Evolutionary conservation across 192 early-diverging fungal species (phyloP).

Genomic region (Phycomyces nitens): DNA sequence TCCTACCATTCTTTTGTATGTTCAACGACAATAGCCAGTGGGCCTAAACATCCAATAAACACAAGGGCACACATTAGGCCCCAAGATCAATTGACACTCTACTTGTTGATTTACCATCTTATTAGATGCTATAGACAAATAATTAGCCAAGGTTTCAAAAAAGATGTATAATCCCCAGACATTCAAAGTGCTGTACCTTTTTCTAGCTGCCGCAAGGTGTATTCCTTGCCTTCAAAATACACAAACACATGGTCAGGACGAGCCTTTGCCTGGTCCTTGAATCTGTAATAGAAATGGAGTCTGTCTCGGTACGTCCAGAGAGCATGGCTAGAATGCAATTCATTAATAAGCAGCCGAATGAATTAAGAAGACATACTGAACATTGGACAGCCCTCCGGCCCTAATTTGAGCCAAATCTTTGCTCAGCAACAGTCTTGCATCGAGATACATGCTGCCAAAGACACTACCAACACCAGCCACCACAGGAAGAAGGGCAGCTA

Average conservation of each 20-base stretch:
- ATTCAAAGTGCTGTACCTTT: slow-evolving; percentile 31
- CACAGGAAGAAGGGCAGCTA: slow-evolving; percentile 16
- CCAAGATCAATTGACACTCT: background rate
- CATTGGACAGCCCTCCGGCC: slow-evolving; percentile 26
- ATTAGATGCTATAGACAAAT: slow-evolving; percentile 18
- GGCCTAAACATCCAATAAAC: slow-evolving; percentile 12
- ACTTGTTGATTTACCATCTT: slow-evolving; percentile 19
- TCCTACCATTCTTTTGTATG: slow-evolving; percentile 22
- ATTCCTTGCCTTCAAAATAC: slow-evolving; percentile 46
- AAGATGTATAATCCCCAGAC: background rate
- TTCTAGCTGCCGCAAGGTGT: slow-evolving; percentile 46
- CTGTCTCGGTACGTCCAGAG: slow-evolving; percentile 41
- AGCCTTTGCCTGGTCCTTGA: slow-evolving; percentile 39
- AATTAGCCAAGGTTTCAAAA: background rate
- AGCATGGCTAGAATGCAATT: slow-evolving; percentile 21
- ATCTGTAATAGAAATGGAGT: slow-evolving; percentile 44
- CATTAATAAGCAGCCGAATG: too few species aligned
- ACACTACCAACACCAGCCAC: slow-evolving; percentile 34
- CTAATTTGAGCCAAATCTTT: slow-evolving; percentile 38
- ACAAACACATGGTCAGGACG: slow-evolving; percentile 42
- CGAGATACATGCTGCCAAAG: slow-evolving; percentile 44
- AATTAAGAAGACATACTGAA: slow-evolving; percentile 30
- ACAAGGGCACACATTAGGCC: background rate
- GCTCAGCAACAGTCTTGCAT: slow-evolving; percentile 40
- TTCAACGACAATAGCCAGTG: slow-evolving; percentile 26